A percentile compares a stretch with the other conserved stretches of the same genome.
Conservation (phyloP, 2,329 filamentous ascomycete genomes). For the Huntiella decipiens region DNA sequence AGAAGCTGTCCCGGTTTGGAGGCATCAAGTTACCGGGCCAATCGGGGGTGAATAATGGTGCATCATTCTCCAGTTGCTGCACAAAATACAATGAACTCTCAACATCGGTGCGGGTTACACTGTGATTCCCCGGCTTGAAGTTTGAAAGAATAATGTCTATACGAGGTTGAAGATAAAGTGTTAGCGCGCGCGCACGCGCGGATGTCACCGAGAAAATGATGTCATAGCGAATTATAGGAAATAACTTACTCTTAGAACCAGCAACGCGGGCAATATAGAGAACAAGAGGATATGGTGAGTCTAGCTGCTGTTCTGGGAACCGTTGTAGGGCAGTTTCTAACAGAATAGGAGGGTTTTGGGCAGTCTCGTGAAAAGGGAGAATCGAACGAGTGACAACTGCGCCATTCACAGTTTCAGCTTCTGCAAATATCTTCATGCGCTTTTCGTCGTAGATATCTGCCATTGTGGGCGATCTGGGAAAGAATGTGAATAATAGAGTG, state of each 20-base stretch:
- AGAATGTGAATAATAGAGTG: not conserved
- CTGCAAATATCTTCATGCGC: constrained; percentile 5
- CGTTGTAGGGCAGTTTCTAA: constrained; percentile 70
- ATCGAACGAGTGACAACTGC: constrained; percentile 6
- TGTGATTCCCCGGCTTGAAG: constrained; percentile 72
- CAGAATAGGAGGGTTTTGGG: constrained; percentile 62
- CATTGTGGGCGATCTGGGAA: not conserved
- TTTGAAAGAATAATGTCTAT: constrained; percentile 83
- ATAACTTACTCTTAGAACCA: constrained; percentile 56
- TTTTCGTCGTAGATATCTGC: not conserved
- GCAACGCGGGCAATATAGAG: constrained; percentile 90
- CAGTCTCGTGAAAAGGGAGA: constrained; percentile 32
- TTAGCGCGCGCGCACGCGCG: too few species aligned
- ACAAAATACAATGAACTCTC: constrained; percentile 79
- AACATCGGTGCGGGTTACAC: constrained; percentile 74
- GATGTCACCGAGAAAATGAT: too few species aligned
- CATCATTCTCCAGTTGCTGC: constrained; percentile 39
- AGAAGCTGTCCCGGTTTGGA: not conserved
- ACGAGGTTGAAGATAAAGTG: constrained; percentile 6
- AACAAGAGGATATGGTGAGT: constrained; percentile 49
- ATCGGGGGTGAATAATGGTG: constrained; percentile 27
- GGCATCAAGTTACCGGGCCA: constrained; percentile 16
- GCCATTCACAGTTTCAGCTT: constrained; percentile 5
- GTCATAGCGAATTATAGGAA: too few species aligned
- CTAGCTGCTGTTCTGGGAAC: constrained; percentile 58